Conservation (phyloP, 345 rosid genomes). For the Cardamine resedifolia region DNA sequence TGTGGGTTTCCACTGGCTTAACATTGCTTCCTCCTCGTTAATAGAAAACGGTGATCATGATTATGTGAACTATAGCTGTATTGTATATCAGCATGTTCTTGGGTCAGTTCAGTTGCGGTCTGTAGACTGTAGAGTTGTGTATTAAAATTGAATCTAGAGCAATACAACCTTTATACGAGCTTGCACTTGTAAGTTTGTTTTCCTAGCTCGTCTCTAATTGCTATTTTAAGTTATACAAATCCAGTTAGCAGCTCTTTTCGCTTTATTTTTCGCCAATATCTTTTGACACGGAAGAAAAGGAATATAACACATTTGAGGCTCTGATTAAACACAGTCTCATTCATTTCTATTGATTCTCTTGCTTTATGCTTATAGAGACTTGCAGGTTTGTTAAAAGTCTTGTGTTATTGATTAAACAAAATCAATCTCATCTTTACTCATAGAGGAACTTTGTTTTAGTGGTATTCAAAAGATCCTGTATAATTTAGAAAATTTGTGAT, state of each 20-base stretch:
- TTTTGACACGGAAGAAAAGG: not conserved
- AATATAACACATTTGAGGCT: too few species aligned
- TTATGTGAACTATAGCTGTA: constrained; percentile 23
- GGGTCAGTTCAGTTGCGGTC: constrained; percentile 66
- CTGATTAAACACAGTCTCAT: not conserved
- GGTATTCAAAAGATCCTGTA: not conserved
- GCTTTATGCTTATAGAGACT: not conserved
- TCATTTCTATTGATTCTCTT: not conserved
- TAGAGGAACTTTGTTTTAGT: not conserved
- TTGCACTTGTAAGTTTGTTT: constrained; percentile 50
- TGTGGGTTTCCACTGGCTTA: not conserved
- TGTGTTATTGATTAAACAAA: not conserved
- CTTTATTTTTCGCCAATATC: too few species aligned
- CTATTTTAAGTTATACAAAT: too few species aligned
- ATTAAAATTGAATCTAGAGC: constrained; percentile 48
- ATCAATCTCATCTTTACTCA: not conserved
- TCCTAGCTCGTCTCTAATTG: not conserved
- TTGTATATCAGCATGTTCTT: constrained; percentile 52
- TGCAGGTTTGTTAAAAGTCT: not conserved
- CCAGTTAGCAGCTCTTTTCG: too few species aligned
- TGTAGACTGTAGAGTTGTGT: constrained; percentile 46
- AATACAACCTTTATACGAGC: constrained; percentile 50
- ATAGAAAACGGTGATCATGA: constrained; percentile 3
- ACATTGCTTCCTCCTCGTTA: not conserved
- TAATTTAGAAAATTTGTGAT: not conserved